Evolutionary conservation across 345 rosid species (phyloP).

Genomic region (Citrus unshiu): DNA sequence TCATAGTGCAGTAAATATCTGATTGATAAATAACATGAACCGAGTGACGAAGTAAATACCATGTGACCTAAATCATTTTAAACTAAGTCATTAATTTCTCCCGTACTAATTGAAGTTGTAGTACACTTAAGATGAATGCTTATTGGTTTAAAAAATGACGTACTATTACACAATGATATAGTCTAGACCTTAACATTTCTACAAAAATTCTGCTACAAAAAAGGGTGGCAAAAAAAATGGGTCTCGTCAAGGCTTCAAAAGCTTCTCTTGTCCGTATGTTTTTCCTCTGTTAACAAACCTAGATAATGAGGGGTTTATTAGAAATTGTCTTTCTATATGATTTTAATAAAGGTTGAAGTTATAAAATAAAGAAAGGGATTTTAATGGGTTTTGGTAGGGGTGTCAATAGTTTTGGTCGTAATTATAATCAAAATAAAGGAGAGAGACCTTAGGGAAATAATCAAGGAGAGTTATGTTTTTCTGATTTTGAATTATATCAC

Average conservation of each 20-base stretch:
- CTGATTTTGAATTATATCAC: too few species aligned
- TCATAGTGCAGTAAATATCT: slow-evolving; percentile 5
- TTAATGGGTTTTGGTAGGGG: too few species aligned
- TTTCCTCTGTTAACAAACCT: slow-evolving; percentile 55
- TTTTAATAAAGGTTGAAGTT: too few species aligned
- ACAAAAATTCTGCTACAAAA: slow-evolving; percentile 1
- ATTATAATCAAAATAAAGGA: too few species aligned
- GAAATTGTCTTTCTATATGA: too few species aligned
- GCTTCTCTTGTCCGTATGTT: slow-evolving; percentile 56
- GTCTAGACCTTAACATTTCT: slow-evolving; percentile 17
- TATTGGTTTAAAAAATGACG: neutral
- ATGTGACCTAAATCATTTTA: slow-evolving; percentile 21
- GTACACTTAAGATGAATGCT: too few species aligned
- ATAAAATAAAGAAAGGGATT: too few species aligned
- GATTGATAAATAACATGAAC: slow-evolving; percentile 13
- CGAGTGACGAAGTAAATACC: slow-evolving; percentile 7
- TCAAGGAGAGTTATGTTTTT: too few species aligned
- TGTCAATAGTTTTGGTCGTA: too few species aligned
- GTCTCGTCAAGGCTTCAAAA: slow-evolving; percentile 31
- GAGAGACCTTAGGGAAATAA: too few species aligned
- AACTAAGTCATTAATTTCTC: slow-evolving; percentile 18
- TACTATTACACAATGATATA: slow-evolving; percentile 20
- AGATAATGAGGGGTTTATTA: too few species aligned
- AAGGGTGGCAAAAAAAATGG: neutral
- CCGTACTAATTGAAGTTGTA: too few species aligned